phyloP scores from a whole-genome alignment of 2,329 filamentous ascomycete species.

The Penicillium sp. region DNA sequence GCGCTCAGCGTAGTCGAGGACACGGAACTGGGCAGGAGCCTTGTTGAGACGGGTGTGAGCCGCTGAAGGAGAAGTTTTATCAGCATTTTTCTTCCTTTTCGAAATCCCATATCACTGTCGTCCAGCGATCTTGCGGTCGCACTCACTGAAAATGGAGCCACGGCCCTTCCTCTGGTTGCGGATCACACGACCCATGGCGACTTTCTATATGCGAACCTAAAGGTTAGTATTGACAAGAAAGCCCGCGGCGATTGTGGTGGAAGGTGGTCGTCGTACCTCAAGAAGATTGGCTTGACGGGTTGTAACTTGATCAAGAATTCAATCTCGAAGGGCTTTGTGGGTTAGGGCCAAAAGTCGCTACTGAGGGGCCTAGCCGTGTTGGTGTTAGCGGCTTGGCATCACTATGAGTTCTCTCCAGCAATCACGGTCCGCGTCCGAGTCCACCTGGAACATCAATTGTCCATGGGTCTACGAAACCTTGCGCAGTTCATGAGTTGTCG shows the following conservation, averaged over 20 bases:
- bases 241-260: conserved; percentile 36
- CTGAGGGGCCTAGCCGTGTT: conserved; percentile 42
- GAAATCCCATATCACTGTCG: conserved; percentile 21
- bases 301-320: conserved; percentile 45
- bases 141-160: conserved; percentile 77
- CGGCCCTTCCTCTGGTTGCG: conserved; percentile 79
- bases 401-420: conserved; percentile 1
- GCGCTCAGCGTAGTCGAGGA: conserved; percentile 93
- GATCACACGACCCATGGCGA: conserved; percentile 71
- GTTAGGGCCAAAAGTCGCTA: conserved; percentile 51
- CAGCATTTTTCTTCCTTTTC: conserved; percentile 33
- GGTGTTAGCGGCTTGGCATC: conserved; percentile 35
- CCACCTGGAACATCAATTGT: background rate
- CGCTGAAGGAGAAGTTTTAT: conserved; percentile 55
- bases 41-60: conserved; percentile 92
- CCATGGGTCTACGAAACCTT: background rate
- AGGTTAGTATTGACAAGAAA: conserved; percentile 42
- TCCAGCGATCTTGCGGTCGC: conserved; percentile 43
- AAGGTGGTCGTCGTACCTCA: conserved; percentile 45
- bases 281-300: conserved; percentile 50
- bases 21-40: conserved; percentile 92
- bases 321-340: conserved; percentile 48
- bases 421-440: background rate
- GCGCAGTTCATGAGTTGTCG: background rate
- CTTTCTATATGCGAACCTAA: conserved; percentile 43